Percentiles rank a stretch among this genome's conserved stretches.
These are phyloP conservation scores for Sporothrix dimorphospora DNA, from an alignment of 2,329 filamentous ascomycete species.

Conservation along the genomic window DNA sequence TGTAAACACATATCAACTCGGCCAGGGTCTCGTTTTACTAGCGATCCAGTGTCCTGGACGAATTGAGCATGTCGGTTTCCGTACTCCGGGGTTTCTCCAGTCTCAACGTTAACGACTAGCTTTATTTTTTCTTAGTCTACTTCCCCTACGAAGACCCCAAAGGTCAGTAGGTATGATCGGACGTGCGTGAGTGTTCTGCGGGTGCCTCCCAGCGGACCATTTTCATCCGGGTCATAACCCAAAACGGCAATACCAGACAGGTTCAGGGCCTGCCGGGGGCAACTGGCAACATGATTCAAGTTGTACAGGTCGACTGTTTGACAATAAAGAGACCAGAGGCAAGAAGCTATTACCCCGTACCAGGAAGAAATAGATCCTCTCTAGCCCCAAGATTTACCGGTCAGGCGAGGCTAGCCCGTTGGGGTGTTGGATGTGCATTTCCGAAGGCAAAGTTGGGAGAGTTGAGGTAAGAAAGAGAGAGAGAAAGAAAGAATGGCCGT, in stretches of 20 bases:
- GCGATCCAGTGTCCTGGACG: not conserved
- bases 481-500: not conserved
- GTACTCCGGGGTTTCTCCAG: conserved; percentile 13
- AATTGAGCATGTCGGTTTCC: conserved; percentile 25
- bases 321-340: not conserved
- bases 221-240: conserved; percentile 2
- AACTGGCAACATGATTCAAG: conserved; percentile 19
- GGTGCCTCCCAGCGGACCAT: conserved; percentile 5
- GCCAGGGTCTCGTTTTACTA: not conserved
- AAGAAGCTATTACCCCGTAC: not conserved
- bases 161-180: not conserved
- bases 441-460: not conserved
- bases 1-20: not conserved
- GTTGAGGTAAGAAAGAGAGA: not conserved
- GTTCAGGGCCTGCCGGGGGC: not conserved
- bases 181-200: not conserved
- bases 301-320: not conserved
- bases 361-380: not conserved
- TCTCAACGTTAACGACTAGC: not conserved
- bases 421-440: conserved; percentile 30
- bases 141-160: conserved; percentile 1
- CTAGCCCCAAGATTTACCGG: conserved; percentile 18
- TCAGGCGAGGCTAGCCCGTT: not conserved
- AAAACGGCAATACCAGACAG: conserved; percentile 2
- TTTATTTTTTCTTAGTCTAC: not conserved